phyloP scores from a whole-genome alignment of 1,139 yeast genomes.

The Candida albicans region DNA sequence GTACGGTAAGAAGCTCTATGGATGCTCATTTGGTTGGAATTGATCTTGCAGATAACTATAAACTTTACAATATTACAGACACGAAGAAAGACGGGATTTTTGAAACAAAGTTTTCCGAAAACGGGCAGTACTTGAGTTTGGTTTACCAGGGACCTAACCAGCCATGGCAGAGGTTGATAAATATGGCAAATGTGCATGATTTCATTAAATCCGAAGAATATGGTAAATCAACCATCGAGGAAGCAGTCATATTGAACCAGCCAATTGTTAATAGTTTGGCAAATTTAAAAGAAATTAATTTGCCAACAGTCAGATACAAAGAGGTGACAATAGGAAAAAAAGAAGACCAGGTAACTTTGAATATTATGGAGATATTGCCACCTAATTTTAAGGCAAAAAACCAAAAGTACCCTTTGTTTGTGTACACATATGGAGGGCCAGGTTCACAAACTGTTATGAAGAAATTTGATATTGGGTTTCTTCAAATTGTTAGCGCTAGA shows the following conservation, averaged over 20 bases:
- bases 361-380: constrained; percentile 77
- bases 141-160: constrained; percentile 62
- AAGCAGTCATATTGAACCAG: constrained; percentile 25
- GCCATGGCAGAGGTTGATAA: constrained; percentile 66
- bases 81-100: constrained; percentile 29
- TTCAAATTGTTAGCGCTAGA: constrained; percentile 66
- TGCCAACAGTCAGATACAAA: constrained; percentile 58
- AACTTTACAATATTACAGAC: constrained; percentile 22
- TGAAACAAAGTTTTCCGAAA: constrained; percentile 47
- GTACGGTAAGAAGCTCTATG: constrained; percentile 48
- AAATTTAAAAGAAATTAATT: constrained; percentile 32
- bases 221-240: constrained; percentile 6
- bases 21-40: constrained; percentile 32
- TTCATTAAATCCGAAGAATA: constrained; percentile 13
- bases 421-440: constrained; percentile 92
- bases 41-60: constrained; percentile 18
- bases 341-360: constrained; percentile 45
- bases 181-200: constrained; percentile 36
- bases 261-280: constrained; percentile 30
- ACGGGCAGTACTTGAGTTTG: constrained; percentile 55
- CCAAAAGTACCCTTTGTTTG: constrained; percentile 73
- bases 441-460: constrained; percentile 75
- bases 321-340: constrained; percentile 46
- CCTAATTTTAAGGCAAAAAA: constrained; percentile 54
- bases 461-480: constrained; percentile 58